Evolutionary conservation across 2,329 filamentous ascomycete genomes (phyloP).

Genomic region (Alternaria sp.): DNA sequence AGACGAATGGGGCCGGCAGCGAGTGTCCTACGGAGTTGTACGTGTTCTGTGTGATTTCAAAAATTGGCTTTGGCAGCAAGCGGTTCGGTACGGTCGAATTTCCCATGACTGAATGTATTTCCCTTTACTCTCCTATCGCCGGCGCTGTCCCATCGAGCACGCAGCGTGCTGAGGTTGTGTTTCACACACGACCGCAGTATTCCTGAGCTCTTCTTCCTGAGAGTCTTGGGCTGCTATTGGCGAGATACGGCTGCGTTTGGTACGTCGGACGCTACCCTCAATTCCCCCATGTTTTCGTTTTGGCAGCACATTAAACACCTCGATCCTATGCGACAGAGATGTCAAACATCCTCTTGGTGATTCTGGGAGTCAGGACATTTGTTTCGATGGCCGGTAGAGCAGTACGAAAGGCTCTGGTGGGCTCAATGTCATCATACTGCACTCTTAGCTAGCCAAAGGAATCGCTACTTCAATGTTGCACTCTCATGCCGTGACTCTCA

Average conservation of each 20-base stretch:
- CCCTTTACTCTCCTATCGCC: constrained; percentile 43
- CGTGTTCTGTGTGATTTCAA: constrained; percentile 50
- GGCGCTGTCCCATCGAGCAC: constrained; percentile 38
- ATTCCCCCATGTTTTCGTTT: constrained; percentile 47
- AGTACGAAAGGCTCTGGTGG: constrained; percentile 30
- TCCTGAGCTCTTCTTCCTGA: constrained; percentile 39
- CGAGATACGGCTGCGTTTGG: constrained; percentile 38
- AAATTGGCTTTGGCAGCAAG: constrained; percentile 54
- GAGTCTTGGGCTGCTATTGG: constrained; percentile 31
- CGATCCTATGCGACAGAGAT: constrained; percentile 35
- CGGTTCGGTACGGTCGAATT: constrained; percentile 51
- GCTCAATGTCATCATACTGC: constrained; percentile 38
- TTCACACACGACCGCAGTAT: constrained; percentile 26
- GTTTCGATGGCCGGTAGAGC: constrained; percentile 27
- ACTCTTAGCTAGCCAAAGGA: constrained; percentile 45
- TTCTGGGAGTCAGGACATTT: constrained; percentile 33
- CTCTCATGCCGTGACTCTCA: constrained; percentile 6
- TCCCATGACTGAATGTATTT: constrained; percentile 54
- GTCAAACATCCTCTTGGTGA: constrained; percentile 34
- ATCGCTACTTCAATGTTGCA: constrained; percentile 34
- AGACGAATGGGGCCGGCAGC: constrained; percentile 49
- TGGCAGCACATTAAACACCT: constrained; percentile 40
- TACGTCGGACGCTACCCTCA: constrained; percentile 46
- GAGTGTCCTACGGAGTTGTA: constrained; percentile 52
- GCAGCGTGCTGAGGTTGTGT: constrained; percentile 32